phyloP scores from a whole-genome alignment of 2,329 filamentous ascomycete genomes.

The Fusarium pilosicola region DNA sequence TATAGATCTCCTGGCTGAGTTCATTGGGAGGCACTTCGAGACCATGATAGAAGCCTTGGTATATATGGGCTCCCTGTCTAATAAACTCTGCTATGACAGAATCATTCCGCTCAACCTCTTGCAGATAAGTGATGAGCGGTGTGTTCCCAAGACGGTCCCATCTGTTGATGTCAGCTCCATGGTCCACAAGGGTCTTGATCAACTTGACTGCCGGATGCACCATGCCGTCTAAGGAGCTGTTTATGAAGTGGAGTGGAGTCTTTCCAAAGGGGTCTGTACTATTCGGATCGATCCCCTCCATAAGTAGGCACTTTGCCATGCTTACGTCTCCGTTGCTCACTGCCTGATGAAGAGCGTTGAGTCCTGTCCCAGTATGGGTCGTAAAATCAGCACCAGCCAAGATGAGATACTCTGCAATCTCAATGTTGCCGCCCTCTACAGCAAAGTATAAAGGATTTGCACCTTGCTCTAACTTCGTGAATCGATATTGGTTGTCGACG shows the following conservation, averaged over 20 bases:
- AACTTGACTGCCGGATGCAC: not conserved
- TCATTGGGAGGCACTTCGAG: not conserved
- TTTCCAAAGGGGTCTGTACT: not conserved
- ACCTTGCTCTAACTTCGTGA: not conserved
- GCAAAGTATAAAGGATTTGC: conserved; percentile 24
- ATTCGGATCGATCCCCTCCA: not conserved
- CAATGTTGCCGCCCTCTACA: not conserved
- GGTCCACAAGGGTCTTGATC: not conserved
- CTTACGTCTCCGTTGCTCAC: not conserved
- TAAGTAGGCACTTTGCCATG: not conserved
- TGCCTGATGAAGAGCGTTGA: conserved; percentile 16
- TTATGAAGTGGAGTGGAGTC: not conserved
- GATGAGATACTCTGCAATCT: not conserved
- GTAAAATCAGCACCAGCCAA: not conserved
- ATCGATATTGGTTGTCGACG: not conserved
- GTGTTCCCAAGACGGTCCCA: not conserved
- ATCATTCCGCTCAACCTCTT: not conserved
- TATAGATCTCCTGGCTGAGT: not conserved
- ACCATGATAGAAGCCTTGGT: not conserved
- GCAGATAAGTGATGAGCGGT: not conserved
- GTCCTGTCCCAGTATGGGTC: not conserved
- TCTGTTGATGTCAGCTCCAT: not conserved
- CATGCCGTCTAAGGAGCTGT: rapidly evolving
- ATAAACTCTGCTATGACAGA: not conserved
- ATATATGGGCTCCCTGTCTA: not conserved